Evolutionary conservation across 1,284 basidiomycete species (phyloP).

Genomic region (Boletus sp.): DNA sequence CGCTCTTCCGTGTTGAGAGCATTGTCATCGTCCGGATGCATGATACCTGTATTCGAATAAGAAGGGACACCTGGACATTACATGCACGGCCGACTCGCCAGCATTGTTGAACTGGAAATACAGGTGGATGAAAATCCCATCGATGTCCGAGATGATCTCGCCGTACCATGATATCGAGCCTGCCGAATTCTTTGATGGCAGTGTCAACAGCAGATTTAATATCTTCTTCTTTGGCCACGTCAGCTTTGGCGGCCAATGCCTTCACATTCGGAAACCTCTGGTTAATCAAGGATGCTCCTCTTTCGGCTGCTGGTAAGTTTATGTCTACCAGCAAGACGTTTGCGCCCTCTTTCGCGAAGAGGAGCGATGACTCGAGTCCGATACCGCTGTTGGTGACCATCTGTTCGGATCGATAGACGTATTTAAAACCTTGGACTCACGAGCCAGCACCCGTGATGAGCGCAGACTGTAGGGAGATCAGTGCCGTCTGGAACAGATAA

Average conservation of each 20-base stretch:
- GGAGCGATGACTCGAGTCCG: constrained; percentile 86
- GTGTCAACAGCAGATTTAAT: constrained; percentile 78
- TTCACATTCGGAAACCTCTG: constrained; percentile 68
- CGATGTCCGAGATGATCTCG: neutral
- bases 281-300: constrained; percentile 61
- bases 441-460: constrained; percentile 83
- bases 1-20: constrained; percentile 93
- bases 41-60: constrained; percentile 59
- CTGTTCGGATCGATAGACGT: constrained; percentile 2
- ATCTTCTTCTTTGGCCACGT: constrained; percentile 86
- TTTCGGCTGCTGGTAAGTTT: constrained; percentile 74
- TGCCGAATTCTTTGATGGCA: constrained; percentile 80
- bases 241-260: constrained; percentile 71
- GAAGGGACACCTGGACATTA: neutral
- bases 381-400: constrained; percentile 63
- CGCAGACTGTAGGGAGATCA: constrained; percentile 50
- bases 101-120: constrained; percentile 80
- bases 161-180: constrained; percentile 89
- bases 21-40: constrained; percentile 93
- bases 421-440: constrained; percentile 44
- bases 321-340: constrained; percentile 85
- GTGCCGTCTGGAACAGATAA: neutral
- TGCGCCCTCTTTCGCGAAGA: constrained; percentile 92
- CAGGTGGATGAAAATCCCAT: neutral
- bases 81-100: constrained; percentile 39